Base-by-base conservation (phyloP, 1,139 yeast genomes). In the Kluyveromyces sp. region DNA sequence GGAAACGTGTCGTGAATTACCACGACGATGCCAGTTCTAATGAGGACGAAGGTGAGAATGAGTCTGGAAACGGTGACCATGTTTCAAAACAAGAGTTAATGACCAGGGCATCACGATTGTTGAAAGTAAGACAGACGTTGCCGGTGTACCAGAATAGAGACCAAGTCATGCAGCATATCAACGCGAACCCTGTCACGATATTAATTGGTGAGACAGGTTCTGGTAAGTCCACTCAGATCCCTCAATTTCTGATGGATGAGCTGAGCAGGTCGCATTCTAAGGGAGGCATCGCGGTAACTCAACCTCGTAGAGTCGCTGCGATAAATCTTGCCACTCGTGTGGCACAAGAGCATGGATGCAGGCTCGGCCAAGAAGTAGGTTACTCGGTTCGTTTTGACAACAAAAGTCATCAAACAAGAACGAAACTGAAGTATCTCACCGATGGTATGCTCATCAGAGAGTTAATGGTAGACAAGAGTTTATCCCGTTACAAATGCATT, bases 401-500 rank as follows among this genome's bases (percentile, higher is more conserved):
- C 52, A 70, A 67, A 39, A 63, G 78, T 3, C 45, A 42, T 22
- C 60, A 69, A 15, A 59, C 66, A 20, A 63, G 64, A 33, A 92
- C 98, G 0, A 76, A 76, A 52, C 67, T 92, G 51, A 87, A 88
- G 57, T 92, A 88, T 58, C 68, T 92, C 41, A 92, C 98, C 0
- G 99, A 92, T 68, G 98, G 98, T 78, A 92, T 92, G 98, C 74
- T 92, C 30, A 66, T 94, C 46, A 74, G 98, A 59, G 98, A 92
- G 61, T 66, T 89, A 52, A 85, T 92, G 92, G 65, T 84, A 49
- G 89, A 87, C 57, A 75, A 77, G 1, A 64, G 67, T 3, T 66
- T 94, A 42, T 65, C 72, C 6, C 76, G 76, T 49, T 92, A 92
- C 61, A 71, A 83, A 22, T 80, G 87, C 0, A 74, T 92, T n/a